Conservation (phyloP, 768 basidiomycete genomes). For the Tricholoma sp. region DNA sequence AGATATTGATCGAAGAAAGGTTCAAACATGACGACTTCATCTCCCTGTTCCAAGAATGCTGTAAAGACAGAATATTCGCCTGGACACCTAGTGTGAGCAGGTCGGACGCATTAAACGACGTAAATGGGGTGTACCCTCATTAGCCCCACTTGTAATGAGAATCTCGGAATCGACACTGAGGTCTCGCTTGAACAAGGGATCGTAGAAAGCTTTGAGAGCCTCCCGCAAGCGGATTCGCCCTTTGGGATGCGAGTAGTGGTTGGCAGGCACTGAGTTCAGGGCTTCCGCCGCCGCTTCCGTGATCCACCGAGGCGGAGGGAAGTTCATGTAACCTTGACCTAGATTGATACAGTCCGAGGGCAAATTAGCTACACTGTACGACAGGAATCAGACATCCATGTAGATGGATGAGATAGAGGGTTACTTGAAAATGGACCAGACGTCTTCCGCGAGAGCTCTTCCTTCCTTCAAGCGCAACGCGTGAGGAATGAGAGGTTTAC, state of each 20-base stretch:
- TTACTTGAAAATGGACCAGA: constrained; percentile 90
- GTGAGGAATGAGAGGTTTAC: constrained; percentile 48
- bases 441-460: constrained; percentile 74
- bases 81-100: constrained; percentile 22
- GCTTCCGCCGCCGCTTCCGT: constrained; percentile 69
- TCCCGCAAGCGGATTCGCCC: constrained; percentile 84
- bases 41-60: constrained; percentile 87
- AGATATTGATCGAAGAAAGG: constrained; percentile 98
- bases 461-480: constrained; percentile 72
- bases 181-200: constrained; percentile 58
- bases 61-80: constrained; percentile 93
- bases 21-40: constrained; percentile 98
- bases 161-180: constrained; percentile 87
- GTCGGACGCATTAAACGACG: neutral
- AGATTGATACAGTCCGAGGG: constrained; percentile 93
- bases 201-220: constrained; percentile 81
- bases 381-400: constrained; percentile 5
- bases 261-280: constrained; percentile 52
- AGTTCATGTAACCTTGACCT: constrained; percentile 95
- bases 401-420: constrained; percentile 13
- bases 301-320: constrained; percentile 78
- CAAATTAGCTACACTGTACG: constrained; percentile 72
- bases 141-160: constrained; percentile 92
- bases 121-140: constrained; percentile 64
- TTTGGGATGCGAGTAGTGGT: constrained; percentile 90